Conservation (phyloP, 1,284 basidiomycete species). For the Porogramme epimiltina region DNA sequence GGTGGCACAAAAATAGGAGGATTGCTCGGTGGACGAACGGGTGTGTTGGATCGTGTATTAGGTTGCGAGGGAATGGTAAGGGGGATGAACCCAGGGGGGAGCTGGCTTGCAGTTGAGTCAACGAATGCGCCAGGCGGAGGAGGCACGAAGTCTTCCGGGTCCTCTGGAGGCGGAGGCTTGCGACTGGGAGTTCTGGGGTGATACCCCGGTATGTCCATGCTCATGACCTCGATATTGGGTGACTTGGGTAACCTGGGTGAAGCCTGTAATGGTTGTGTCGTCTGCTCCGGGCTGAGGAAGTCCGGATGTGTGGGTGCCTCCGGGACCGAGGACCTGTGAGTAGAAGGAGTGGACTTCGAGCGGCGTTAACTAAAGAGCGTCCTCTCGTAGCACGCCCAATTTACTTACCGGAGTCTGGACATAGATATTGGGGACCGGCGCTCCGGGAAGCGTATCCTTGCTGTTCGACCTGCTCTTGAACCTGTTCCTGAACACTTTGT, state of each 20-base stretch:
- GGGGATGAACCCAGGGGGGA: slow-evolving; percentile 19
- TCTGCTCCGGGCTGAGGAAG: slow-evolving; percentile 23
- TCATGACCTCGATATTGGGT: slow-evolving; percentile 19
- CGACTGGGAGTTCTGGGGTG: slow-evolving; percentile 3
- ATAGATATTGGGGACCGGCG: slow-evolving; percentile 22
- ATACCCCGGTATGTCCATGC: slow-evolving; percentile 16
- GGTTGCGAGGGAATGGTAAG: slow-evolving; percentile 7
- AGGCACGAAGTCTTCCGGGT: slow-evolving; percentile 6
- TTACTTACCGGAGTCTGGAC: slow-evolving; percentile 24
- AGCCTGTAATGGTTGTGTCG: slow-evolving; percentile 10
- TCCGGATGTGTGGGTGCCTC: slow-evolving; percentile 17
- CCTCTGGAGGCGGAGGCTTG: slow-evolving; percentile 7
- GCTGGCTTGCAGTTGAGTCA: not conserved
- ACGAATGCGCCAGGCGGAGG: slow-evolving; percentile 10
- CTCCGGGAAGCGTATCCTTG: not conserved
- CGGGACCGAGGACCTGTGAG: slow-evolving; percentile 12
- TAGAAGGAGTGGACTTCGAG: slow-evolving; percentile 18
- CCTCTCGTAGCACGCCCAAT: too few species aligned
- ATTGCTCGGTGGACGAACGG: not conserved
- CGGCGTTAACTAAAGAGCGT: too few species aligned
- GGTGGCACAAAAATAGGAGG: too few species aligned
- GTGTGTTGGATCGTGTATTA: slow-evolving; percentile 1
- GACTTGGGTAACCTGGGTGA: too few species aligned
- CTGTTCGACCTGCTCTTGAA: slow-evolving; percentile 14
- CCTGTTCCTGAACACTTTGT: slow-evolving; percentile 20